Conservation (phyloP, 2,329 filamentous ascomycete species). For the Phoma sp. region DNA sequence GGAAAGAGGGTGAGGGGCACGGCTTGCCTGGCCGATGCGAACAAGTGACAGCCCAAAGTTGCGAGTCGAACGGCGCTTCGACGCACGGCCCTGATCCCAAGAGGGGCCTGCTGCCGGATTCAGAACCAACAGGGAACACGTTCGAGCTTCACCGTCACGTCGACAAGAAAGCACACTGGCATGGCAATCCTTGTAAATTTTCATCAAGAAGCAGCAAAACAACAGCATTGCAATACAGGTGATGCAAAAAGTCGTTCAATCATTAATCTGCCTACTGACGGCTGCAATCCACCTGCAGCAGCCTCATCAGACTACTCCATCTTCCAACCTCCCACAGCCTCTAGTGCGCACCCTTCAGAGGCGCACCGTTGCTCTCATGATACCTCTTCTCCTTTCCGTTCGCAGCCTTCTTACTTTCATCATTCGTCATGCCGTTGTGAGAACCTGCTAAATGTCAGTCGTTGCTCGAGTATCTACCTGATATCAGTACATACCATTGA, state of each 20-base stretch:
- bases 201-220: too few species aligned
- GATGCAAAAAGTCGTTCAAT: not conserved
- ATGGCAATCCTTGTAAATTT: not conserved
- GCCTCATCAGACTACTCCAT: too few species aligned
- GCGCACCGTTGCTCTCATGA: constrained; percentile 57
- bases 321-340: not conserved
- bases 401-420: constrained; percentile 54
- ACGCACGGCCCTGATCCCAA: constrained; percentile 13
- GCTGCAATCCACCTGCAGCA: not conserved
- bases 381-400: constrained; percentile 55
- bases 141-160: not conserved
- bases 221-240: too few species aligned
- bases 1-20: constrained; percentile 29
- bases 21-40: constrained; percentile 21
- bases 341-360: constrained; percentile 27
- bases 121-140: not conserved
- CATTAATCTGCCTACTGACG: not conserved
- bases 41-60: constrained; percentile 28
- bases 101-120: constrained; percentile 4
- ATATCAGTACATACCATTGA: constrained; percentile 53
- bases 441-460: constrained; percentile 43
- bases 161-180: not conserved
- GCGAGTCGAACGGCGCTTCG: constrained; percentile 22
- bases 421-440: constrained; percentile 66
- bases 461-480: too few species aligned